Base-by-base conservation (phyloP, 768 basidiomycete species). In the Antrodiella citrinella region DNA sequence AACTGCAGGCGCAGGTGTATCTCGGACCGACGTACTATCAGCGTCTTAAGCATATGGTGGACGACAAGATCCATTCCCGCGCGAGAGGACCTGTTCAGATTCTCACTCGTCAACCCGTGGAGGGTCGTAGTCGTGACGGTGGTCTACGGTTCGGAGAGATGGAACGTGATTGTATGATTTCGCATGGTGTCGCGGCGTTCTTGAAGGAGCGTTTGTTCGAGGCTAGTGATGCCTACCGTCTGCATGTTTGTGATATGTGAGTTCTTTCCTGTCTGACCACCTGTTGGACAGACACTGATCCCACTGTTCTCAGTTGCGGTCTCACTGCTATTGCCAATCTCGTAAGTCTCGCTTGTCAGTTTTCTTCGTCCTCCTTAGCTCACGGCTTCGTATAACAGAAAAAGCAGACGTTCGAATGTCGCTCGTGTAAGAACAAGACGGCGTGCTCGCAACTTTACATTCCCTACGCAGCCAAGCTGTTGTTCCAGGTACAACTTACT, bases 141-240 rank as follows among this genome's bases (percentile, higher is more conserved):
- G 96, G 96, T 67, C 71, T 99, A 55, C 92, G 96, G 62, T 99
- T 99, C 75, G 96, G 96, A 76, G 96, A 99, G 78, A 99, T 99
- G 96, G 96, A 99, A 65, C 90, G 92, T 66, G 95, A 97, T 80
- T 98, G 96, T 67, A 99, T 99, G 96, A 95, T 99, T 54, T 96
- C 96, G 20, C 96, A 99, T 72, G 96, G 96, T 65, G 93, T 98
- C 56, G 95, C 96, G 43, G 91, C 82, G 1, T 98, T 98, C 82
- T 69, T 98, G 69, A 97, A 97, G 70, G 96, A 98, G 72, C 86
- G 96, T 51, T 73, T 98, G 65, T 93, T 93, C 59, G 91, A 93
- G 64, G 91, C 89, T 24, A 90, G 87, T 63, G 86, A 93, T 65
- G 91, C 90, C 9, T 95, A 95, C 68, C 84, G 94, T 40, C 69